Evolutionary conservation across 2,329 filamentous ascomycete species (phyloP).

Genomic region (Trichoderma hamatum): DNA sequence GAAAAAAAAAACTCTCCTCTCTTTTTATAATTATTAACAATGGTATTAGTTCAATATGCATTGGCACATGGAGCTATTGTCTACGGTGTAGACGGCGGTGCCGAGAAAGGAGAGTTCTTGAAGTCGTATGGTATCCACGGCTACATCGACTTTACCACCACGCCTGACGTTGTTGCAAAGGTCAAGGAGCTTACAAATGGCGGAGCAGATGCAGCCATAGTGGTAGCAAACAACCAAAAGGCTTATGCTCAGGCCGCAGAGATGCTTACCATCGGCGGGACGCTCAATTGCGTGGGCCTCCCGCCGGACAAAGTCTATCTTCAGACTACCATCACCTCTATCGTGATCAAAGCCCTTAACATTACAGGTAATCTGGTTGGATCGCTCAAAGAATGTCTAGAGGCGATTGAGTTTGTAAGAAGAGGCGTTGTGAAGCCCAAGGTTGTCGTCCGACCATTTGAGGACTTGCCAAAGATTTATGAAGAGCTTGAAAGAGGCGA

Average conservation of each 20-base stretch:
- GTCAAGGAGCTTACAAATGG: slow-evolving; percentile 26
- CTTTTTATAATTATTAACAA: background rate
- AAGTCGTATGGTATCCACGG: slow-evolving; percentile 25
- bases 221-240: slow-evolving; percentile 27
- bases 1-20: background rate
- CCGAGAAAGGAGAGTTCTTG: slow-evolving; percentile 27
- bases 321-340: slow-evolving; percentile 29
- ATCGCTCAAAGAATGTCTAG: slow-evolving; percentile 31
- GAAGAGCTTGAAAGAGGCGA: slow-evolving; percentile 28
- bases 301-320: slow-evolving; percentile 27
- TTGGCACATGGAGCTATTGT: slow-evolving; percentile 28
- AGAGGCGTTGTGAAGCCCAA: slow-evolving; percentile 29
- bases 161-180: slow-evolving; percentile 7
- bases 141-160: slow-evolving; percentile 29
- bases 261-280: slow-evolving; percentile 29
- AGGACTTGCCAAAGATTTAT: slow-evolving; percentile 28
- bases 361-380: slow-evolving; percentile 30
- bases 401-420: slow-evolving; percentile 29
- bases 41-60: slow-evolving; percentile 28
- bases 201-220: slow-evolving; percentile 28
- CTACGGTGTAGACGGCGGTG: slow-evolving; percentile 26
- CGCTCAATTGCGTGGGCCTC: slow-evolving; percentile 29
- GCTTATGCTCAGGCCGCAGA: slow-evolving; percentile 29
- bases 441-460: slow-evolving; percentile 26
- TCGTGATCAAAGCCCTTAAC: slow-evolving; percentile 28